A percentile compares a stretch with the other conserved stretches of the same genome.
Evolutionary conservation across 2,329 filamentous ascomycete species (phyloP).

Genomic region (Tolypocladium endophyticum): DNA sequence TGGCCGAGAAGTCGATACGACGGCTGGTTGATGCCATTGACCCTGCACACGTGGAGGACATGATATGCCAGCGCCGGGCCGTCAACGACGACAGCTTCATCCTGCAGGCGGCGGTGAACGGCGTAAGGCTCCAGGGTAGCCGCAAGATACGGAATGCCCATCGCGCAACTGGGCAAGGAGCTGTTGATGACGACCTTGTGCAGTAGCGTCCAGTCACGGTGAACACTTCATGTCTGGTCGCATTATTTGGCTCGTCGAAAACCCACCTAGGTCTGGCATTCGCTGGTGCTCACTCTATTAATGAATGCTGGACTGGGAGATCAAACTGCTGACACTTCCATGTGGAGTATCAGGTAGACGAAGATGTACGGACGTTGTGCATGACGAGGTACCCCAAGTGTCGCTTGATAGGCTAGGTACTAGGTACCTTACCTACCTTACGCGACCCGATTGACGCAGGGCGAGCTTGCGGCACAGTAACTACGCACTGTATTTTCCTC

Average conservation of each 20-base stretch:
- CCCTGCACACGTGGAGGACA: slow-evolving; percentile 47
- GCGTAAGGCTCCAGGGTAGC: slow-evolving; percentile 43
- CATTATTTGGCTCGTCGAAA: background rate
- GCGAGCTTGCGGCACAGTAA: background rate
- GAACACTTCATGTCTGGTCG: too few relatives aligned
- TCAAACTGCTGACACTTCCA: background rate
- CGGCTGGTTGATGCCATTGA: slow-evolving; percentile 42
- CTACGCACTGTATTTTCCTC: background rate
- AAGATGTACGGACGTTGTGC: background rate
- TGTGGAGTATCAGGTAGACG: background rate
- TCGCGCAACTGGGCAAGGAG: slow-evolving; percentile 10
- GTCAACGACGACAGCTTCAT: slow-evolving; percentile 50
- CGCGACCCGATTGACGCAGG: too few relatives aligned
- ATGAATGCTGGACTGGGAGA: background rate
- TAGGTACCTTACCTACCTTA: too few relatives aligned
- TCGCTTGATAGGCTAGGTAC: too few relatives aligned
- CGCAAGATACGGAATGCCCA: slow-evolving; percentile 53
- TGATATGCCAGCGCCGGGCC: slow-evolving; percentile 72
- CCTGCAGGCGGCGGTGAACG: slow-evolving; percentile 26
- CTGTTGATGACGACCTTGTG: background rate
- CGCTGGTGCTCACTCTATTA: background rate
- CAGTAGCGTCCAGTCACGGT: background rate
- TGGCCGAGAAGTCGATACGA: slow-evolving; percentile 53
- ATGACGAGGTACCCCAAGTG: too few relatives aligned
- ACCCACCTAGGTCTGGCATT: background rate